phyloP scores from a whole-genome alignment of 2,329 filamentous ascomycete genomes.

The Cladosporium halotolerans region DNA sequence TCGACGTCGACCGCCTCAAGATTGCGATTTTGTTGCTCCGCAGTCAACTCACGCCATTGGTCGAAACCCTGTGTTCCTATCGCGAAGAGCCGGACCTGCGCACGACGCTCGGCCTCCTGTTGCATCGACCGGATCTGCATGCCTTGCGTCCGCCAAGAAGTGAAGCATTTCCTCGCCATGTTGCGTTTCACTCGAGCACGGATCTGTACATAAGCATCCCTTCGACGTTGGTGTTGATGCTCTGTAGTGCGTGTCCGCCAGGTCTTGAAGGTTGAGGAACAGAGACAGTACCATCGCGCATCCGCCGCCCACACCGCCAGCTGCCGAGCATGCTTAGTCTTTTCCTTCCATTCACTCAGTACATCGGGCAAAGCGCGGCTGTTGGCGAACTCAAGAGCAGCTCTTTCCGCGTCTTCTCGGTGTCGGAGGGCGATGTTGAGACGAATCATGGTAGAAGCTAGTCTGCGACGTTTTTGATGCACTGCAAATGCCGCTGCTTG shows the following conservation, averaged over 20 bases:
- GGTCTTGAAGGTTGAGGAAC: constrained; percentile 42
- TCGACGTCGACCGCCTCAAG: constrained; percentile 29
- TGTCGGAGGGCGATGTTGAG: constrained; percentile 25
- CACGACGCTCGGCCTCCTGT: constrained; percentile 33
- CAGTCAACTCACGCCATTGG: constrained; percentile 31
- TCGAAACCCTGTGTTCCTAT: constrained; percentile 29
- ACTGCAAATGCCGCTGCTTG: constrained; percentile 18
- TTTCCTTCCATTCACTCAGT: constrained; percentile 32
- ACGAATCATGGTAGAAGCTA: constrained; percentile 24
- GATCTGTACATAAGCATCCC: constrained; percentile 50
- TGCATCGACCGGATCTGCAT: constrained; percentile 32
- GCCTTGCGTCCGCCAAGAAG: constrained; percentile 33
- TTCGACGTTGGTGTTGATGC: constrained; percentile 46
- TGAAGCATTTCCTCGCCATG: constrained; percentile 41
- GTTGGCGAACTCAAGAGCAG: constrained; percentile 38
- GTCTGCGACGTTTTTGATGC: constrained; percentile 22
- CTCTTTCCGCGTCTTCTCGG: constrained; percentile 30
- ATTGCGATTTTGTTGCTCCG: constrained; percentile 18
- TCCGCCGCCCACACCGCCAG: constrained; percentile 49
- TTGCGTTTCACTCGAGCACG: constrained; percentile 50
- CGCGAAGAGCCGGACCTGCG: constrained; percentile 31
- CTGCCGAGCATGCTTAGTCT: constrained; percentile 38
- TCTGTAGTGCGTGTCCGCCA: constrained; percentile 48
- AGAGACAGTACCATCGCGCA: constrained; percentile 51
- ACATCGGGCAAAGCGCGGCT: constrained; percentile 34